Base-by-base conservation (phyloP, 2,329 filamentous ascomycete species). In the Fusarium sambucinum region DNA sequence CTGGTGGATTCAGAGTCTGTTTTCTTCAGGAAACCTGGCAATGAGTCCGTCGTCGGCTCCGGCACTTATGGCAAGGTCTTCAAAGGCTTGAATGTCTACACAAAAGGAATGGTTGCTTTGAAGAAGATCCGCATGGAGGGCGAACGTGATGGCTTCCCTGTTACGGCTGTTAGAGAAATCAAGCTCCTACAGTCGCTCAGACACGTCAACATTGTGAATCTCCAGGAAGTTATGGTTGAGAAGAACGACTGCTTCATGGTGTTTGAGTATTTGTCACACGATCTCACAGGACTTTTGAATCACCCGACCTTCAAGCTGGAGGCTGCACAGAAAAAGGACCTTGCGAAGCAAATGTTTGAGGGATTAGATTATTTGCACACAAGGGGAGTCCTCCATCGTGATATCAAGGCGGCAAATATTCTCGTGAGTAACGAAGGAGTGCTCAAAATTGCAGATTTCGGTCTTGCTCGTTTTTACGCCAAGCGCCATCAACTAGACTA, bases 241-340 rank as follows among this genome's bases (percentile, higher is more conserved):
- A 92, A 91, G 76, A 98, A 98, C 72, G 94, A 98, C 79, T 99
- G 96, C 78, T 99, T 97, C 80, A 99, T 99, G 96, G 96, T 99
- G 5, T 99, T 99, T 70, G 96, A 99, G 78, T 99, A 99, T 76
- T 86, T 98, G 32, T 95, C 96, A 2, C 96, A 99, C 77, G 96
- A 99, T 78, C 83, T 99, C 63, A 99, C 96, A 4, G 96, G 96
- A 16, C 84, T 99, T 32, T 87, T 99, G 63, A 98, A 98, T 74
- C 96, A 99, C 75, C 96, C 96, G 0, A 91, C 91, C 0, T 99
- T 97, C 80, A 90, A 90, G 62, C 87, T 99, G 16, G 92, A 96
- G 37, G 82, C 89, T 6, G 89, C 91, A 0, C 94, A 98, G 78
- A 96, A 94, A 80, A 99, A 99, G 79, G 90, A 99, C 76, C 85